A percentile compares a stretch with the other conserved stretches of the same genome.
These are phyloP conservation scores for Arthrinium phaeospermum DNA, from an alignment of 2,329 filamentous ascomycete species.

Conservation along the genomic window DNA sequence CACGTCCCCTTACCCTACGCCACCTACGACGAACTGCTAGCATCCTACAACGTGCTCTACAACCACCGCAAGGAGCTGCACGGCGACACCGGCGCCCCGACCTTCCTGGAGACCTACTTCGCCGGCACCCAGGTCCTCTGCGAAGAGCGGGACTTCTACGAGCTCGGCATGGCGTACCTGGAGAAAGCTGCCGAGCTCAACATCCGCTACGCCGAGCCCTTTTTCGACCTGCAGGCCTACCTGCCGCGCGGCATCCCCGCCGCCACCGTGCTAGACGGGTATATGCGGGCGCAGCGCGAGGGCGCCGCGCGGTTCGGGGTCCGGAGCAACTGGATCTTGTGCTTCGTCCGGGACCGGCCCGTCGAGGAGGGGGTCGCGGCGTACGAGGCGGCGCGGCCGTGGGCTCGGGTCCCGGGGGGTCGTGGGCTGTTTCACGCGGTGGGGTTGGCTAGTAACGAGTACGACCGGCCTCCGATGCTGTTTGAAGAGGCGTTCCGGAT, in stretches of 20 bases:
- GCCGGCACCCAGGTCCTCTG: slow-evolving; percentile 20
- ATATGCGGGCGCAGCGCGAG: slow-evolving; percentile 40
- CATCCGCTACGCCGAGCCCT: slow-evolving; percentile 27
- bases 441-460: slow-evolving; percentile 54
- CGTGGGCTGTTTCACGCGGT: slow-evolving; percentile 50
- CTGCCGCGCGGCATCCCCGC: slow-evolving; percentile 23
- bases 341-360: slow-evolving; percentile 48
- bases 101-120: slow-evolving; percentile 64
- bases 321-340: slow-evolving; percentile 46
- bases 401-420: slow-evolving; percentile 38
- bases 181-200: slow-evolving; percentile 28
- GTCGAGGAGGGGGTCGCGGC: slow-evolving; percentile 44
- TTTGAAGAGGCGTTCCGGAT: slow-evolving; percentile 47
- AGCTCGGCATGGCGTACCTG: slow-evolving; percentile 24
- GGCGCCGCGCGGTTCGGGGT: slow-evolving; percentile 36
- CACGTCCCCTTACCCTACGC: slow-evolving; percentile 62
- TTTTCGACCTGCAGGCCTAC: slow-evolving; percentile 27
- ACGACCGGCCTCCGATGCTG: slow-evolving; percentile 49
- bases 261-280: slow-evolving; percentile 26
- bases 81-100: slow-evolving; percentile 38
- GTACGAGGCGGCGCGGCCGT: slow-evolving; percentile 46
- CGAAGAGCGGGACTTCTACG: slow-evolving; percentile 18
- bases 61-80: slow-evolving; percentile 69
- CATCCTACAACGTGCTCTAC: slow-evolving; percentile 70
- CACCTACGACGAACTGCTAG: slow-evolving; percentile 53